Conservation (phyloP, 805 yeast species). For the Alloascoidea africana region DNA sequence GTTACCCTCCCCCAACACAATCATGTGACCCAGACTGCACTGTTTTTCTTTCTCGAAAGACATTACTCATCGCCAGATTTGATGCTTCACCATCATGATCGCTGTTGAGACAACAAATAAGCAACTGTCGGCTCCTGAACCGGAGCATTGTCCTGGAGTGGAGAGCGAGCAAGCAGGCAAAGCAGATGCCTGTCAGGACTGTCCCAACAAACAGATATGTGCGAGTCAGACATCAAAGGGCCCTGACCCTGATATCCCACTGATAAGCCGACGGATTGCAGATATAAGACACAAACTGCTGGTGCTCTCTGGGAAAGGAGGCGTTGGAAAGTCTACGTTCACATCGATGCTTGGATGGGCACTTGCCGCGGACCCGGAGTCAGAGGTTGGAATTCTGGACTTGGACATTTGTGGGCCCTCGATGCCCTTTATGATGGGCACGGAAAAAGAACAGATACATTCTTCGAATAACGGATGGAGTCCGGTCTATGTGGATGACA, state of each 20-base stretch:
- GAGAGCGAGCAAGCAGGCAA: conserved; percentile 89
- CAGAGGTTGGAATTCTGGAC: conserved; percentile 95
- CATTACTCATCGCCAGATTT: too few species aligned
- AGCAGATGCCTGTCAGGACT: conserved; percentile 87
- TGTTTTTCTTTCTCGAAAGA: too few species aligned
- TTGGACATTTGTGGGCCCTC: conserved; percentile 97
- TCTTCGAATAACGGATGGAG: conserved; percentile 90
- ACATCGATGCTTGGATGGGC: conserved; percentile 97
- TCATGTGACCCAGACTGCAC: too few species aligned
- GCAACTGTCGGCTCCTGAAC: conserved; percentile 54
- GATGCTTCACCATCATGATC: too few species aligned
- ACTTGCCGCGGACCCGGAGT: conserved; percentile 51
- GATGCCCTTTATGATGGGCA: conserved; percentile 87
- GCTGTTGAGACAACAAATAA: too few species aligned
- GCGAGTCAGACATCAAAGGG: conserved; percentile 74
- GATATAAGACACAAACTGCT: conserved; percentile 63
- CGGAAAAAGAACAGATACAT: conserved; percentile 73
- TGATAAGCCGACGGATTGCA: conserved; percentile 52
- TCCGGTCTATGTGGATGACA: conserved; percentile 91
- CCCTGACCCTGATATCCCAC: conserved; percentile 85
- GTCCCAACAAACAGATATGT: conserved; percentile 88
- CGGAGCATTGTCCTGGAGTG: conserved; percentile 98
- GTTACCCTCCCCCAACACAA: too few species aligned
- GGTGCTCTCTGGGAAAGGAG: conserved; percentile 65
- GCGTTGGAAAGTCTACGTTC: conserved; percentile 96